Percentiles rank a stretch among this genome's conserved stretches.
Evolutionary conservation across 2,329 filamentous ascomycete species (phyloP).

Genomic region (Cladosporium sp.): DNA sequence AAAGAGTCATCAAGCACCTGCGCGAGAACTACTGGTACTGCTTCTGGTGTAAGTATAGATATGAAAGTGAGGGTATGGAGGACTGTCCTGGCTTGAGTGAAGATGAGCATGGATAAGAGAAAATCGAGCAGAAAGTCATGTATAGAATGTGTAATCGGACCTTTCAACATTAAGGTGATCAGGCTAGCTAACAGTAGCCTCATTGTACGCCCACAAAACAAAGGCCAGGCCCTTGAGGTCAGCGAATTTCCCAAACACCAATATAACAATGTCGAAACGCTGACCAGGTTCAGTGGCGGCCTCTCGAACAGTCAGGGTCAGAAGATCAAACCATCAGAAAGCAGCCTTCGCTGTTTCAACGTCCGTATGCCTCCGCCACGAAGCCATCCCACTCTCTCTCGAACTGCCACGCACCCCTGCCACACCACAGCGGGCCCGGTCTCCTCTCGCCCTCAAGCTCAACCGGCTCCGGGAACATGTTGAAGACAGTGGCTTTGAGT

Average conservation of each 20-base stretch:
- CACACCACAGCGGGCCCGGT: conserved; percentile 20
- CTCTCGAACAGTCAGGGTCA: no score
- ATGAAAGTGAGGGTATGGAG: conserved; percentile 70
- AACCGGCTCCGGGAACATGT: conserved; percentile 26
- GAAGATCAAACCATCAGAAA: no score
- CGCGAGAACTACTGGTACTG: conserved; percentile 74
- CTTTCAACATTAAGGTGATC: no score
- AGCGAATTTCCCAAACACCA: no score
- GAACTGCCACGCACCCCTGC: conserved; percentile 22
- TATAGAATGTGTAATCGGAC: no score
- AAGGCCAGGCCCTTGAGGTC: no score
- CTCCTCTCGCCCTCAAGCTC: conserved; percentile 27
- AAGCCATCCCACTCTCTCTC: conserved; percentile 26
- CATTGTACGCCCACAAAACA: no score
- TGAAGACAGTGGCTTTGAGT: conserved; percentile 24
- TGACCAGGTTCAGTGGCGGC: no score
- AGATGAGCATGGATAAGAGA: conserved; percentile 66
- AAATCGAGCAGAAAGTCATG: no score
- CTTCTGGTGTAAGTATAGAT: conserved; percentile 91
- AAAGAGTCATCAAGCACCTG: conserved; percentile 63
- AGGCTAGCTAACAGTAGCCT: no score
- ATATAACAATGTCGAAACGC: no score
- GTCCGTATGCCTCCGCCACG: conserved; percentile 27
- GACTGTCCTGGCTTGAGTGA: conserved; percentile 85
- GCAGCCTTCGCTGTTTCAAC: background rate